A percentile compares a stretch with the other conserved stretches of the same genome.
Evolutionary conservation across 129 eudicot genomes (phyloP).

Genomic region (Kitagawia praeruptora): DNA sequence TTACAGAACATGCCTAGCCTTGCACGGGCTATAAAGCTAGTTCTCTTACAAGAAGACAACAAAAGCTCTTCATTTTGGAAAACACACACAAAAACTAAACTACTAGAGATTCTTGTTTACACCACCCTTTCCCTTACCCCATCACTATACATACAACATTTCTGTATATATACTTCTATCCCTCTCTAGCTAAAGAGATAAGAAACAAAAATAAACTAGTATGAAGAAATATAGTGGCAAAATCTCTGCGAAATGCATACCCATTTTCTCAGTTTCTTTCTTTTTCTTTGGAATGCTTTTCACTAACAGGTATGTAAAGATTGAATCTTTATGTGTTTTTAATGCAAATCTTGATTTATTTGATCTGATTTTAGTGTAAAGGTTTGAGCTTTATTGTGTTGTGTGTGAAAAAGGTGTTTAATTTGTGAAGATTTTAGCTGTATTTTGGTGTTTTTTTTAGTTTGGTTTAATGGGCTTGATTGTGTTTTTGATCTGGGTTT

Average conservation of each 20-base stretch:
- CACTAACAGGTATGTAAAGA: slow-evolving; percentile 50
- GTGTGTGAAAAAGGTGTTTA: not conserved
- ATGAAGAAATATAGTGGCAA: slow-evolving; percentile 57
- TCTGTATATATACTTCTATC: not conserved
- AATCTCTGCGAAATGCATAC: slow-evolving; percentile 72
- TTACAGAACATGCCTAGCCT: too few species aligned
- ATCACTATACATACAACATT: not conserved
- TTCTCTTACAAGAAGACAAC: slow-evolving; percentile 2
- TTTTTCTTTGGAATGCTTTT: slow-evolving; percentile 72
- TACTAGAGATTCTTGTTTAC: slow-evolving; percentile 7
- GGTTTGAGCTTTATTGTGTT: not conserved
- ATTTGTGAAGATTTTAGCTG: not conserved
- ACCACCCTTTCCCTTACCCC: slow-evolving; percentile 6
- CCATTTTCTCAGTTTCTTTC: slow-evolving; percentile 57
- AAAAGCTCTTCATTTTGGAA: slow-evolving; percentile 3
- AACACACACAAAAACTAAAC: not conserved
- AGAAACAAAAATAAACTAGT: not conserved
- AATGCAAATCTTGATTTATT: not conserved
- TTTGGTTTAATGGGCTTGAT: not conserved
- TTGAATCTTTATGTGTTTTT: not conserved
- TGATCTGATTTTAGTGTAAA: not conserved
- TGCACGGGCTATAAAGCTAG: too few species aligned
- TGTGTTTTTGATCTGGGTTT: slow-evolving; percentile 10
- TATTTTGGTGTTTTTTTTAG: not conserved
- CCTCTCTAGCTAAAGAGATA: not conserved